phyloP scores from a whole-genome alignment of 495 filamentous ascomycete genomes.

The Penicillium subrubescens region DNA sequence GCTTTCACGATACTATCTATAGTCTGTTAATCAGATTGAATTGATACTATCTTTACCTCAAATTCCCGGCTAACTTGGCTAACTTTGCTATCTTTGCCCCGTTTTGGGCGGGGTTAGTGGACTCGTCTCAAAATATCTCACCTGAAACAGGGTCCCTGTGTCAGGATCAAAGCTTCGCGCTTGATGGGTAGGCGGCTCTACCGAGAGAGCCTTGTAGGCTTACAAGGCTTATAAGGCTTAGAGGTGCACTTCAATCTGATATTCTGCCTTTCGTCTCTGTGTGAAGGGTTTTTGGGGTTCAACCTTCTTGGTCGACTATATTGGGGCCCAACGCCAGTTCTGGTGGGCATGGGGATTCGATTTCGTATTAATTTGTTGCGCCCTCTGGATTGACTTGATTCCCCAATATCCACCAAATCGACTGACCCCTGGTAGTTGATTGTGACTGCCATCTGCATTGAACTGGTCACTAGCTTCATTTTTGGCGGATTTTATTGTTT shows the following conservation, averaged over 20 bases:
- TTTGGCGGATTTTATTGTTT: not conserved
- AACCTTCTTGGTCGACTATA: not conserved
- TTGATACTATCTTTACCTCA: conserved; percentile 26
- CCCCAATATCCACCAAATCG: not conserved
- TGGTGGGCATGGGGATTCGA: conserved; percentile 1
- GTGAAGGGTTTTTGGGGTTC: not conserved
- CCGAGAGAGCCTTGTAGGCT: not conserved
- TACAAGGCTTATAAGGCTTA: not conserved
- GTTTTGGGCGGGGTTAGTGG: not conserved
- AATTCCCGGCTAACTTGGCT: not conserved
- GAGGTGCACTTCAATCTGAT: not conserved
- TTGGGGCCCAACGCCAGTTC: not conserved
- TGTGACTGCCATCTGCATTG: conserved; percentile 4
- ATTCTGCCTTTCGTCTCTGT: not conserved
- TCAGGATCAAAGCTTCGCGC: conserved; percentile 23
- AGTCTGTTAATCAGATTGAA: conserved; percentile 18
- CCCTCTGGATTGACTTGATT: not conserved
- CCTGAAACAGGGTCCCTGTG: conserved; percentile 30
- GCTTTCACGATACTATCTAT: conserved; percentile 28
- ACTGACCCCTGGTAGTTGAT: not conserved
- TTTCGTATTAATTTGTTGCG: not conserved
- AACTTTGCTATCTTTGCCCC: conserved; percentile 8
- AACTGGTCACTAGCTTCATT: not conserved
- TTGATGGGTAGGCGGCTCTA: conserved; percentile 7
- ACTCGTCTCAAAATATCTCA: conserved; percentile 22